Conservation (phyloP, 768 basidiomycete species). For the Tephrocybe sp. region DNA sequence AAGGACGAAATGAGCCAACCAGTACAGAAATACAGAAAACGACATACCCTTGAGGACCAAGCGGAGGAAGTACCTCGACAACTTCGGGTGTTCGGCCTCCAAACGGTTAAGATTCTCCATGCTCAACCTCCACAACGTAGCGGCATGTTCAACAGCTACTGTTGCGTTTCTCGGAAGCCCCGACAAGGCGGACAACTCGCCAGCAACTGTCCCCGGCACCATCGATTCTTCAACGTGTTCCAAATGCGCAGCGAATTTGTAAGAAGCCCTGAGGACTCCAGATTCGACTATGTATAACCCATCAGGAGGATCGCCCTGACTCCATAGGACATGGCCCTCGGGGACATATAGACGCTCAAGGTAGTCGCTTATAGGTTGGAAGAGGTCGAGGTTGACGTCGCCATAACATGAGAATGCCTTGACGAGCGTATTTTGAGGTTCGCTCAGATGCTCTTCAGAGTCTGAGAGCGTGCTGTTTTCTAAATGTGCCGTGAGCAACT, state of each 20-base stretch:
- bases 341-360: conserved; percentile 61
- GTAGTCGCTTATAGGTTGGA: conserved; percentile 65
- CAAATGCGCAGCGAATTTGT: conserved; percentile 69
- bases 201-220: conserved; percentile 91
- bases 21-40: neutral
- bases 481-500: neutral
- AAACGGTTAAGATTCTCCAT: conserved; percentile 53
- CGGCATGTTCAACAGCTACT: conserved; percentile 75
- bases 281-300: conserved; percentile 88
- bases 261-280: conserved; percentile 81
- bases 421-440: conserved; percentile 73
- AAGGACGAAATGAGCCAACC: neutral
- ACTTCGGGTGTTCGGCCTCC: conserved; percentile 63
- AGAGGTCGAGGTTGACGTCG: conserved; percentile 50
- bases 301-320: conserved; percentile 70
- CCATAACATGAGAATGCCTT: conserved; percentile 80
- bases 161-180: conserved; percentile 81
- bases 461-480: conserved; percentile 28
- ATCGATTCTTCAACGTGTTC: conserved; percentile 81
- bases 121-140: conserved; percentile 80
- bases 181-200: conserved; percentile 85
- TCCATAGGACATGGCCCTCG: conserved; percentile 68
- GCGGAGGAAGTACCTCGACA: conserved; percentile 63
- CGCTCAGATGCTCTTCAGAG: conserved; percentile 32
- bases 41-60: conserved; percentile 71